These are phyloP conservation scores for Linaria vulgaris DNA, from an alignment of 257 asterid species.

Conservation along the genomic window DNA sequence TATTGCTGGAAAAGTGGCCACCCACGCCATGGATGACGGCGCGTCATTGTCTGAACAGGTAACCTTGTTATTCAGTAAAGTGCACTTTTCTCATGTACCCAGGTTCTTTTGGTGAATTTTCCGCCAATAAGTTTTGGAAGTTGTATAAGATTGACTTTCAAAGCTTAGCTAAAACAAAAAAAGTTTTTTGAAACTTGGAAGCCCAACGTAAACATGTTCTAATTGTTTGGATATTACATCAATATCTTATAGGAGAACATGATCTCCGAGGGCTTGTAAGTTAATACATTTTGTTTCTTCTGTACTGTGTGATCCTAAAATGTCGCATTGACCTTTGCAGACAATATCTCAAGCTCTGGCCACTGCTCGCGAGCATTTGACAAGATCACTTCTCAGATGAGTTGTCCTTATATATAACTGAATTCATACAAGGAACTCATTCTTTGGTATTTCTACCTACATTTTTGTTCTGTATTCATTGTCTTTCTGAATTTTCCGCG, in stretches of 20 bases:
- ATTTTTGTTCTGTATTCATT: too few relatives aligned
- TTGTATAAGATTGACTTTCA: too few relatives aligned
- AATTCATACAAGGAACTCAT: too few relatives aligned
- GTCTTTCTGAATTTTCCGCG: too few relatives aligned
- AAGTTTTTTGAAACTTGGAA: too few relatives aligned
- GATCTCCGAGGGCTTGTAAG: neutral
- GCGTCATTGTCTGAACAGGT: conserved; percentile 94
- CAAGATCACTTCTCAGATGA: conserved; percentile 70
- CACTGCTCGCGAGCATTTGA: conserved; percentile 76
- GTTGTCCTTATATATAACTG: neutral
- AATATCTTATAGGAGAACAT: too few relatives aligned
- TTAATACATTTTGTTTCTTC: neutral
- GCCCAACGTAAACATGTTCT: too few relatives aligned
- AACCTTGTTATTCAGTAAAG: neutral
- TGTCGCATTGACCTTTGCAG: conserved; percentile 37
- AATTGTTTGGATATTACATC: too few relatives aligned
- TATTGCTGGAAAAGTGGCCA: conserved; percentile 88
- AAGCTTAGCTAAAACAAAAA: too few relatives aligned
- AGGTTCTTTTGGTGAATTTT: neutral
- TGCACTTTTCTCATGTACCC: too few relatives aligned
- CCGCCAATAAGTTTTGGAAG: neutral
- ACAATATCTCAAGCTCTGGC: conserved; percentile 75
- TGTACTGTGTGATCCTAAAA: neutral
- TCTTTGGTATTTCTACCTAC: too few relatives aligned
- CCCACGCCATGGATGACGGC: conserved; percentile 76